These are phyloP conservation scores for Phallus indusiatus DNA, from an alignment of 768 basidiomycete genomes.

Conservation along the genomic window DNA sequence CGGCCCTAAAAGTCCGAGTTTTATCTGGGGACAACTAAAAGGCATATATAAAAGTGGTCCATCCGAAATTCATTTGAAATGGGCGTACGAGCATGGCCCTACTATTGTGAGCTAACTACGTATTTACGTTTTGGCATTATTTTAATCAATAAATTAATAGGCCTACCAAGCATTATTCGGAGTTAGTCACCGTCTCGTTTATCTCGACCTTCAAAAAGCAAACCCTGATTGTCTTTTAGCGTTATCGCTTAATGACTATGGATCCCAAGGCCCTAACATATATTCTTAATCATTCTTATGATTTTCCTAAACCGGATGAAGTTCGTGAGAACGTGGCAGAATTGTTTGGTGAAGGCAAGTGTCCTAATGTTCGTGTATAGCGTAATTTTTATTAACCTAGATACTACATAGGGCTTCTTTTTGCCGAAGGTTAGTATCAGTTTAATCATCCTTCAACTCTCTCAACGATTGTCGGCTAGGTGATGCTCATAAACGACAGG, in stretches of 20 bases:
- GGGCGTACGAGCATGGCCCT: constrained; percentile 39
- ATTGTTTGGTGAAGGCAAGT: constrained; percentile 27
- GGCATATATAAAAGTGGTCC: constrained; percentile 34
- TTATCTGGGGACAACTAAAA: constrained; percentile 39
- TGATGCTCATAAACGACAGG: constrained; percentile 32
- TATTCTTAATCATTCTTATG: constrained; percentile 44
- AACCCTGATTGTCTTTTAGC: constrained; percentile 13
- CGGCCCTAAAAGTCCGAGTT: constrained; percentile 38
- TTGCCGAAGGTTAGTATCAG: constrained; percentile 25
- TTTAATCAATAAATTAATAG: not conserved
- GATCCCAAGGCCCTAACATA: constrained; percentile 59
- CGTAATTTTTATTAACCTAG: too few species aligned
- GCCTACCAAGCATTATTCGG: not conserved
- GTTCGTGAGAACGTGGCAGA: constrained; percentile 28
- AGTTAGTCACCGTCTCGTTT: not conserved
- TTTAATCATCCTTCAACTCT: not conserved
- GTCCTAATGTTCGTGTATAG: too few species aligned
- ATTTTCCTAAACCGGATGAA: constrained; percentile 47
- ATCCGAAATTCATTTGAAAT: constrained; percentile 31
- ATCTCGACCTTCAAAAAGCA: not conserved
- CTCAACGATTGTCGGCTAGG: constrained; percentile 6
- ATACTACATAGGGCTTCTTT: constrained; percentile 33
- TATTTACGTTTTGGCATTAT: not conserved
- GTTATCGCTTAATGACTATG: constrained; percentile 38
- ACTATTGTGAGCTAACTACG: constrained; percentile 22